Conservation (phyloP, 1,284 basidiomycete genomes). For the Xanthoconium separans region DNA sequence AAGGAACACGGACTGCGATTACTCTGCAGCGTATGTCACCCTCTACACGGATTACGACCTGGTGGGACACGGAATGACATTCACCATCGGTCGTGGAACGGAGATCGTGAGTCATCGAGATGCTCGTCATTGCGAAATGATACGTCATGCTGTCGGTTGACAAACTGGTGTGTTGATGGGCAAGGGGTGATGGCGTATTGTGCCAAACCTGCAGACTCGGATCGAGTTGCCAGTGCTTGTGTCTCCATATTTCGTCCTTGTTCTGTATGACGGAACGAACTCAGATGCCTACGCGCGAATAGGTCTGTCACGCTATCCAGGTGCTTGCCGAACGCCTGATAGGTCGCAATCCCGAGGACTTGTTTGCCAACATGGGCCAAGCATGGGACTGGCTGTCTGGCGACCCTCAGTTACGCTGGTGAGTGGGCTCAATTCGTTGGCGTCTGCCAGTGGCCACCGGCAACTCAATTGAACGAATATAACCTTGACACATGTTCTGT, state of each 20-base stretch:
- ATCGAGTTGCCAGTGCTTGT: not conserved
- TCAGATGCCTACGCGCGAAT: not conserved
- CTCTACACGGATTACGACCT: conserved; percentile 64
- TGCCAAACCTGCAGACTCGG: not conserved
- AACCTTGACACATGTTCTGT: too few relatives aligned
- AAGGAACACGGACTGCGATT: conserved; percentile 92
- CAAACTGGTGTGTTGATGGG: not conserved
- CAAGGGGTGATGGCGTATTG: not conserved
- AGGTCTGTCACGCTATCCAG: conserved; percentile 78
- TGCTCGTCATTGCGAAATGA: not conserved
- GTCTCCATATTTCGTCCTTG: not conserved
- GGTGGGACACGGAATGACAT: conserved; percentile 89
- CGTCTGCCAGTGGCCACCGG: too few relatives aligned
- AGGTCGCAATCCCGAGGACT: conserved; percentile 77
- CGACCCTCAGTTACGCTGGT: conserved; percentile 89
- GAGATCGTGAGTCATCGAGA: conserved; percentile 63
- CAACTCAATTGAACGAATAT: too few relatives aligned
- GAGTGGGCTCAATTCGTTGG: not conserved
- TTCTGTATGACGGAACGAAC: not conserved
- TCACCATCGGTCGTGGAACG: conserved; percentile 91
- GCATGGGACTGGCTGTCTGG: conserved; percentile 76
- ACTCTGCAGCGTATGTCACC: conserved; percentile 87
- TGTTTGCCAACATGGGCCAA: conserved; percentile 87
- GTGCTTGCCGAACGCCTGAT: conserved; percentile 73
- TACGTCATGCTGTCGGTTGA: not conserved